Conservation (phyloP, 257 asterid species). For the Solanum chilense region DNA sequence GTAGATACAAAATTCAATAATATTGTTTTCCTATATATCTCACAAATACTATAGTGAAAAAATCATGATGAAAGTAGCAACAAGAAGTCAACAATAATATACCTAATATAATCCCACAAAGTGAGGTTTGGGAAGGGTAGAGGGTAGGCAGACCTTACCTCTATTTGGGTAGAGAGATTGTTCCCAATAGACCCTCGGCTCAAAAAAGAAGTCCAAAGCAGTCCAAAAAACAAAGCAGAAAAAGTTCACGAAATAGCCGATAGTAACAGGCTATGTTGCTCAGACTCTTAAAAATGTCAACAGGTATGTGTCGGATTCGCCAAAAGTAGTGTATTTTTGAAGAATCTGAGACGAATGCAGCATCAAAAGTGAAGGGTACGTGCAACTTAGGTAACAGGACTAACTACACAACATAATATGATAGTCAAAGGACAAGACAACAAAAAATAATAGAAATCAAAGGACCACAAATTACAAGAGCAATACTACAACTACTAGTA, state of each 20-base stretch:
- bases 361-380: too few relatives aligned
- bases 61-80: background rate
- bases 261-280: too few relatives aligned
- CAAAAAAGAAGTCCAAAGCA: background rate
- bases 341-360: too few relatives aligned
- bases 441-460: background rate
- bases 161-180: background rate
- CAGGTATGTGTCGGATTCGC: too few relatives aligned
- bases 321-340: too few relatives aligned
- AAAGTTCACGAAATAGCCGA: background rate
- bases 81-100: background rate
- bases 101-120: background rate
- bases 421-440: background rate
- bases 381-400: too few relatives aligned
- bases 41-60: background rate
- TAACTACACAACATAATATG: too few relatives aligned
- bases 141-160: background rate
- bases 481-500: background rate
- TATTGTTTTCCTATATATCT: too few relatives aligned
- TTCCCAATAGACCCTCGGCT: background rate
- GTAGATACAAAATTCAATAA: too few relatives aligned
- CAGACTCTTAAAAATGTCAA: too few relatives aligned
- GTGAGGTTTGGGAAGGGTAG: background rate
- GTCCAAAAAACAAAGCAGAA: background rate
- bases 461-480: background rate